Conservation (phyloP, 805 yeast genomes). For the Ogataea corticis region DNA sequence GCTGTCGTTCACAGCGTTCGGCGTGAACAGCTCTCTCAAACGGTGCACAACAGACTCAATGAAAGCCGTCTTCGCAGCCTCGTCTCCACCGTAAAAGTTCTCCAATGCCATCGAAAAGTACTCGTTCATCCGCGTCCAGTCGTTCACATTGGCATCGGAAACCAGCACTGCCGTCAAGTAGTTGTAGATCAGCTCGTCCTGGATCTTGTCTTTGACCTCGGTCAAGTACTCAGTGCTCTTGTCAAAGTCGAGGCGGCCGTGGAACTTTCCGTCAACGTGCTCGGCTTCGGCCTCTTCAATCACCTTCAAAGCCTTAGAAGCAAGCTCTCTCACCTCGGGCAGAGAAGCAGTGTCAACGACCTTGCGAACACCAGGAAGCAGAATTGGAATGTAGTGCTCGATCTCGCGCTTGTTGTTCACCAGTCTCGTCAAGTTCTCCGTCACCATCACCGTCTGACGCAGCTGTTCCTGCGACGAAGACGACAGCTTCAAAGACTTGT, state of each 20-base stretch:
- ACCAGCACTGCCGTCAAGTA: slow-evolving; percentile 57
- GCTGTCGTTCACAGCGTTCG: slow-evolving; percentile 54
- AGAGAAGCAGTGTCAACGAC: slow-evolving; percentile 88
- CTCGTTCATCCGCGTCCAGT: slow-evolving; percentile 62
- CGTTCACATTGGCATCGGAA: slow-evolving; percentile 70
- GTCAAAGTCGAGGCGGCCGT: slow-evolving; percentile 65
- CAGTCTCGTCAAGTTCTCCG: slow-evolving; percentile 92
- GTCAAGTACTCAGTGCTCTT: slow-evolving; percentile 50
- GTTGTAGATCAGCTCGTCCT: slow-evolving; percentile 41
- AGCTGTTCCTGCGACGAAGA: slow-evolving; percentile 94
- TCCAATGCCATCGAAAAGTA: slow-evolving; percentile 47
- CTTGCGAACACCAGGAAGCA: slow-evolving; percentile 88
- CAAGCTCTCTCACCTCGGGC: slow-evolving; percentile 95
- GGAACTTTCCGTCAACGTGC: slow-evolving; percentile 68
- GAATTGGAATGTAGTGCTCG: slow-evolving; percentile 79
- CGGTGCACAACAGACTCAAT: slow-evolving; percentile 46
- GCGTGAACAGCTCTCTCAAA: slow-evolving; percentile 56
- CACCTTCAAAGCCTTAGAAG: slow-evolving; percentile 80
- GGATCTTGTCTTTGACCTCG: slow-evolving; percentile 29
- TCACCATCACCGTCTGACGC: slow-evolving; percentile 94
- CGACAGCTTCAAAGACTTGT: slow-evolving; percentile 81
- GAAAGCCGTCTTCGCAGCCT: slow-evolving; percentile 37
- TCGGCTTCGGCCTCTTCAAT: slow-evolving; percentile 77
- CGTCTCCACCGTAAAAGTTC: slow-evolving; percentile 34
- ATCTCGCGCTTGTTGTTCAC: slow-evolving; percentile 93